Evolutionary conservation across 78 protist species (phyloP).

Genomic region (slime mould (Dictyostelium discoideum)): DNA sequence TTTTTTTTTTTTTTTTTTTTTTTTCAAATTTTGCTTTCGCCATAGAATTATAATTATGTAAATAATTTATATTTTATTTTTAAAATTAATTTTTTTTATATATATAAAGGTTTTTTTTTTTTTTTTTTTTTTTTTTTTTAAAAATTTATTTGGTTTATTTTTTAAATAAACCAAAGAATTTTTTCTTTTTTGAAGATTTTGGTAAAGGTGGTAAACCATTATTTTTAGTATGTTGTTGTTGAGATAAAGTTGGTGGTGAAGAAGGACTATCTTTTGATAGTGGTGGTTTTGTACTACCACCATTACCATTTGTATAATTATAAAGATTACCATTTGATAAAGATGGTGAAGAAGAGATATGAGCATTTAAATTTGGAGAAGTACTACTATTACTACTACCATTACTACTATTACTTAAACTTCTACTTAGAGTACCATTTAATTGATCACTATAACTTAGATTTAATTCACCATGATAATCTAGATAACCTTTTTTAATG

Average conservation of each 20-base stretch:
- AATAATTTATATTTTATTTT: no score
- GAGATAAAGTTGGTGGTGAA: neutral
- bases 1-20: no score
- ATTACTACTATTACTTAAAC: slow-evolving; percentile 3
- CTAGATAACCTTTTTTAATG: slow-evolving; percentile 38
- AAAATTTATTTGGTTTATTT: neutral
- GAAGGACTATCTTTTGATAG: neutral
- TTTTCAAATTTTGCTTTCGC: no score
- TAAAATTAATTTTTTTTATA: no score
- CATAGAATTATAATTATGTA: no score
- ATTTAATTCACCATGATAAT: neutral
- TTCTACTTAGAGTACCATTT: neutral
- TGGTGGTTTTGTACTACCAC: neutral
- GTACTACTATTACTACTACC: neutral
- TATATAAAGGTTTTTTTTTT: no score
- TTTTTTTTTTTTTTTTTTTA: no score
- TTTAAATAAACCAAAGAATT: slow-evolving; percentile 57
- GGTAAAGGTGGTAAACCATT: slow-evolving; percentile 13
- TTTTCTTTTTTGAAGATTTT: slow-evolving; percentile 49
- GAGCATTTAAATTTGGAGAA: neutral
- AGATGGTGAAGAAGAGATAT: neutral
- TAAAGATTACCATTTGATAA: neutral
- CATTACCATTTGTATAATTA: slow-evolving; percentile 6
- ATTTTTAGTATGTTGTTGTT: neutral
- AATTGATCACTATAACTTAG: neutral